Evolutionary conservation across 1,284 basidiomycete species (phyloP), one percentile per base, ranked within the genome.

Genomic region (Rhodotorula mucilaginosa): DNA sequence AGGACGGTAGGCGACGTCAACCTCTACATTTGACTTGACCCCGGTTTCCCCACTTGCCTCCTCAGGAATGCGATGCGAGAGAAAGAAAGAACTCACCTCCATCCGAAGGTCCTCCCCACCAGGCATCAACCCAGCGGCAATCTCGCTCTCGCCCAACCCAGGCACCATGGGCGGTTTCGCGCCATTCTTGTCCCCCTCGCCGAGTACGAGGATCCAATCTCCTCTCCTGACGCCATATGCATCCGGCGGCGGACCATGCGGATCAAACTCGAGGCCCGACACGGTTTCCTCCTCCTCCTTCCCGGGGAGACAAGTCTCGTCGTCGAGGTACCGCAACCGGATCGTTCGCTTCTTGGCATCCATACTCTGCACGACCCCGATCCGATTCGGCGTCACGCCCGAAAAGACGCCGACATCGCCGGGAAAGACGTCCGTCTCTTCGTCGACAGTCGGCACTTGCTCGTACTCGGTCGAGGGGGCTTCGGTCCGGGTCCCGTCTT

Each of bases 391-490:
- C 84, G 84, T 60, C 87, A 88, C 81, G 54, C 85, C 87, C 78
- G 89, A 89, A 88, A 90, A 94, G n/a, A 93, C 78, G 16, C 95
- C 88, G 81, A 92, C 88, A 77, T 97, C 93, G 44, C 94, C 93
- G 5, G 93, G 93, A 39, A 68, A 68, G 39, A 69, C 63, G 39
- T 74, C 72, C 15, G 77, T 79, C 76, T 76, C 81, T 76, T 84
- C 83, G 67, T 84, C 83, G 31, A 84, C 76, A 48, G 81, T 80
- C 61, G 90, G 79, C 79, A 95, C 90, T 1, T 92, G 93, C 51
- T 95, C 88, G 49, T 95, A 83, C 21, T 88, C 85, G 29, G 83
- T 86, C 5, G 92, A 85, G 61, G 82, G 84, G 6, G 85, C 86
- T 78, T 89, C 87, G 12, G 81, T 82, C 68, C 81, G 83, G 13